phyloP scores from a whole-genome alignment of 306 rosid genomes.

The Oxytropis ochrocephala region DNA sequence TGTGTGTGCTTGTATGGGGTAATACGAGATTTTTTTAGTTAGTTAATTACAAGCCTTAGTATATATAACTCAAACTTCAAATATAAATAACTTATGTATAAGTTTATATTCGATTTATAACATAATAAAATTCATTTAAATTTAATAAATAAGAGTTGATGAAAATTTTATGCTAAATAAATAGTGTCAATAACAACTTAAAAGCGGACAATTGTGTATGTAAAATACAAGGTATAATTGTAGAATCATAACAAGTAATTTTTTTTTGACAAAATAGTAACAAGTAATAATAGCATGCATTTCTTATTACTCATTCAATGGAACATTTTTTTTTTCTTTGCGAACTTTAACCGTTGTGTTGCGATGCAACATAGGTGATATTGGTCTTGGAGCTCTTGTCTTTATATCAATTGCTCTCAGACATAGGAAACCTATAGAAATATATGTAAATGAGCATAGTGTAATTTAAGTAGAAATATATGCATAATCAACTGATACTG shows the following conservation, averaged over 20 bases:
- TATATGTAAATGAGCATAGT: not conserved
- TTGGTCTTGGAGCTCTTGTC: constrained; percentile 28
- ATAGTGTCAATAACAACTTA: no score
- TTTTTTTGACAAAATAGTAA: no score
- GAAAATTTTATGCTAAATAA: no score
- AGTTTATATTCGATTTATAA: no score
- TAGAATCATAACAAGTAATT: no score
- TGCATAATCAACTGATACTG: not conserved
- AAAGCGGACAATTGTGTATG: not conserved
- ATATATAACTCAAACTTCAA: no score
- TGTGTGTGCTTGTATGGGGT: no score
- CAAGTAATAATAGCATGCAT: not conserved
- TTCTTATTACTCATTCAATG: not conserved
- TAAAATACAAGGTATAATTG: not conserved
- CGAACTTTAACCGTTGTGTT: not conserved
- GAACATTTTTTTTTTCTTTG: not conserved
- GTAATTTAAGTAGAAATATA: not conserved
- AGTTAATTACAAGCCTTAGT: no score
- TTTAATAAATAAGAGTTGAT: no score
- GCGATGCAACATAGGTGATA: constrained; percentile 27
- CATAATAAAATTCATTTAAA: no score
- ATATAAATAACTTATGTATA: no score
- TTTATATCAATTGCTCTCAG: constrained; percentile 41
- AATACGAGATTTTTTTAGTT: no score
- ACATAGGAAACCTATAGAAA: constrained; percentile 40